Conservation (phyloP, 805 yeast species). For the Candida vaughaniae region DNA sequence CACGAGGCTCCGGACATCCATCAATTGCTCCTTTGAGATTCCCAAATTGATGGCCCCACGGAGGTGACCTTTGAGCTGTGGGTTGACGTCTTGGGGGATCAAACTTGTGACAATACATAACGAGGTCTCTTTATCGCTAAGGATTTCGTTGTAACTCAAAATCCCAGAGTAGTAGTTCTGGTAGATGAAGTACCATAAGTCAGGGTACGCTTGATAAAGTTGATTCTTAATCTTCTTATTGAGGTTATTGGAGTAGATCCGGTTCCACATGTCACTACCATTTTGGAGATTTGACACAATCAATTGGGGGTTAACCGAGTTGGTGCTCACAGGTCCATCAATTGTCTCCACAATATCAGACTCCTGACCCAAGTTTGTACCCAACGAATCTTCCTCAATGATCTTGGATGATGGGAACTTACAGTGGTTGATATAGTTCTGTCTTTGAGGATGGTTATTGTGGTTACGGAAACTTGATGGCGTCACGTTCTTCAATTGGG, state of each 20-base stretch:
- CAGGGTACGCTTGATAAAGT: conserved; percentile 76
- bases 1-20: conserved; percentile 58
- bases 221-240: conserved; percentile 65
- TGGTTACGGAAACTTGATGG: conserved; percentile 44
- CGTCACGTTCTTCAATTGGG: conserved; percentile 59
- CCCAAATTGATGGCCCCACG: conserved; percentile 84
- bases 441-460: conserved; percentile 24
- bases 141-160: conserved; percentile 62
- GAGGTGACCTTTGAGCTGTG: conserved; percentile 88
- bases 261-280: conserved; percentile 70
- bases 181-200: conserved; percentile 71
- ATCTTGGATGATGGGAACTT: conserved; percentile 36
- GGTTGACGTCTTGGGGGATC: conserved; percentile 91
- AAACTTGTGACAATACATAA: conserved; percentile 74
- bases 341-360: conserved; percentile 30
- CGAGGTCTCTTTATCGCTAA: conserved; percentile 70
- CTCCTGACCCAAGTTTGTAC: conserved; percentile 28
- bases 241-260: conserved; percentile 69
- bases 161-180: conserved; percentile 77
- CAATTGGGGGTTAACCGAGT: conserved; percentile 27
- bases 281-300: conserved; percentile 33
- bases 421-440: conserved; percentile 28
- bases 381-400: conserved; percentile 38
- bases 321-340: conserved; percentile 39
- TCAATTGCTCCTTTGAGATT: conserved; percentile 60